Percentiles rank a stretch among this genome's conserved stretches.
Conservation (phyloP, 176 grass and related monocot species). For the Metroxylon sagu region DNA sequence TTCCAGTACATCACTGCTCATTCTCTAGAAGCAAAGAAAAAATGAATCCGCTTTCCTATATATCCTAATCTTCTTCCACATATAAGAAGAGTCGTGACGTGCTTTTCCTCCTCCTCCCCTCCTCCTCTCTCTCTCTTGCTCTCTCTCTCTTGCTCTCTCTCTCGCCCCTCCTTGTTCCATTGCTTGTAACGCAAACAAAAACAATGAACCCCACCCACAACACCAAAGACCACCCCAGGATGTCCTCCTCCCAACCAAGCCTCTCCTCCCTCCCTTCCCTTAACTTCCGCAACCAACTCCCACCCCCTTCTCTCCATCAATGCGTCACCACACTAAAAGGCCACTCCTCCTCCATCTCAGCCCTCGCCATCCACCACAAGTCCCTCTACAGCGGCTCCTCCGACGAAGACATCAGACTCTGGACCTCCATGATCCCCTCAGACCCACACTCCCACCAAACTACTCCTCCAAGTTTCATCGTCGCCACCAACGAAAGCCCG, state of each 20-base stretch:
- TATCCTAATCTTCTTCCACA: too few species aligned
- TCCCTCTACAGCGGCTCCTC: constrained; percentile 39
- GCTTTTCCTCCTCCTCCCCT: too few species aligned
- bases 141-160: too few species aligned
- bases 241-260: neutral
- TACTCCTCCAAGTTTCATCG: neutral
- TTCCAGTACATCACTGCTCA: too few species aligned
- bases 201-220: too few species aligned
- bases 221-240: too few species aligned
- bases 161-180: too few species aligned
- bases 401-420: constrained; percentile 43
- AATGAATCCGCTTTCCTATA: too few species aligned
- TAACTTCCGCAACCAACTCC: neutral
- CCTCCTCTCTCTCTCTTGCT: too few species aligned
- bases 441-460: neutral
- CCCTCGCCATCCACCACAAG: constrained; percentile 23
- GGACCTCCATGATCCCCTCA: constrained; percentile 6
- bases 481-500: constrained; percentile 25
- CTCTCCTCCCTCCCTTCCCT: constrained; percentile 18
- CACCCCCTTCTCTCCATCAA: constrained; percentile 9
- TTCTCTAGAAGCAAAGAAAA: too few species aligned
- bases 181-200: too few species aligned
- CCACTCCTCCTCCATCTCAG: constrained; percentile 56
- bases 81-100: too few species aligned
- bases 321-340: constrained; percentile 44